These are phyloP conservation scores for Aspergillus quadricinctus DNA, from an alignment of 2,329 filamentous ascomycete genomes.

Conservation along the genomic window DNA sequence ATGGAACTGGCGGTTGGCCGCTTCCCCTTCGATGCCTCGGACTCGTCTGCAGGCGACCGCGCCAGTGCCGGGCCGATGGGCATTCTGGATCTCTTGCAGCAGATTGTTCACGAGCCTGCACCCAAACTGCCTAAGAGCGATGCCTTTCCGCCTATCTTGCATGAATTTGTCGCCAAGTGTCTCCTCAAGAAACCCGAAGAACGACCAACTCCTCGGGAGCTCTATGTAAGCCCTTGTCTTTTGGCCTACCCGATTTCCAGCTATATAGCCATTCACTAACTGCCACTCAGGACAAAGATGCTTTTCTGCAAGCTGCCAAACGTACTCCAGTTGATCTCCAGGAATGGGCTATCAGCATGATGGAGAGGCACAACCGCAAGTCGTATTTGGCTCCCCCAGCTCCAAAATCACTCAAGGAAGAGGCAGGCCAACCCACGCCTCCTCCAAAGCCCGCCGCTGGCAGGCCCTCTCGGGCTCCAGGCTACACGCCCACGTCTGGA, in stretches of 20 bases:
- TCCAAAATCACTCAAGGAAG: constrained; percentile 66
- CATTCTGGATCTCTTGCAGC: constrained; percentile 91
- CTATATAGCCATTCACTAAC: constrained; percentile 19
- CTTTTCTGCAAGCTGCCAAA: constrained; percentile 94
- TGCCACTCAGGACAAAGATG: constrained; percentile 69
- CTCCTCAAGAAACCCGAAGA: constrained; percentile 83
- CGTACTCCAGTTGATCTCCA: constrained; percentile 89
- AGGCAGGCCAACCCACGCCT: constrained; percentile 36
- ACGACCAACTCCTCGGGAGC: constrained; percentile 85
- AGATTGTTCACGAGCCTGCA: constrained; percentile 94
- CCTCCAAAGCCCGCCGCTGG: constrained; percentile 24
- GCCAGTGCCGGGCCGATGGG: constrained; percentile 74
- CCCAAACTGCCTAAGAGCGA: constrained; percentile 94
- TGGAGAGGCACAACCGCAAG: constrained; percentile 93
- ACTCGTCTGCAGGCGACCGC: constrained; percentile 68
- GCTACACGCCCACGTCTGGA: constrained; percentile 61
- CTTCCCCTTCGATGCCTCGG: constrained; percentile 84
- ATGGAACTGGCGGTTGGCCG: constrained; percentile 98
- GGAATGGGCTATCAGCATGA: constrained; percentile 89
- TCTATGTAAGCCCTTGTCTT: constrained; percentile 63
- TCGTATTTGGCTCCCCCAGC: constrained; percentile 83
- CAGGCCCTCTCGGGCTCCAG: constrained; percentile 17
- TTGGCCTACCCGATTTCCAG: background rate
- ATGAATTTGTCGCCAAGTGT: constrained; percentile 97
- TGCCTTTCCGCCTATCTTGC: constrained; percentile 89